Evolutionary conservation across 1,284 basidiomycete genomes (phyloP).

Genomic region (Ceraceosorus guamensis): DNA sequence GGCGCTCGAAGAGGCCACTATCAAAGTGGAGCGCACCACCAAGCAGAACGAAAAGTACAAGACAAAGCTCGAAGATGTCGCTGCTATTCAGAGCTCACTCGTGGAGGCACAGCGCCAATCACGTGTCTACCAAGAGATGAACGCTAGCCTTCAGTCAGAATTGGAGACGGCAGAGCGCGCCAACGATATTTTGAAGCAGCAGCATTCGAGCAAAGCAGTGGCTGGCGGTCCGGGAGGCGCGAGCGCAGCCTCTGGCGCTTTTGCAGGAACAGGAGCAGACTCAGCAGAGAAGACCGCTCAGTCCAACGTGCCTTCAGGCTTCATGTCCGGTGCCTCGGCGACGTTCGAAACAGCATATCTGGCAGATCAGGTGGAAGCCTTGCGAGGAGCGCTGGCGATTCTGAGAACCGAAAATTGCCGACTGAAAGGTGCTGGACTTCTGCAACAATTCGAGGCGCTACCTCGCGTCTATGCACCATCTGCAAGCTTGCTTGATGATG

Average conservation of each 20-base stretch:
- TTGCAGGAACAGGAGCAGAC: neutral
- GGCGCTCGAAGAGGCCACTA: constrained; percentile 73
- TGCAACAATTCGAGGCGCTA: constrained; percentile 69
- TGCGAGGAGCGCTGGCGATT: constrained; percentile 79
- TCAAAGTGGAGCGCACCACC: constrained; percentile 92
- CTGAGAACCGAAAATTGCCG: constrained; percentile 83
- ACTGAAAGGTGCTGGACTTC: constrained; percentile 78
- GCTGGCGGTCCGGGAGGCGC: constrained; percentile 4
- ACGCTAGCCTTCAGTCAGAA: constrained; percentile 84
- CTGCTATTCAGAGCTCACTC: constrained; percentile 72
- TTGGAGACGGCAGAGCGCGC: constrained; percentile 78
- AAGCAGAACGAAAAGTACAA: constrained; percentile 81
- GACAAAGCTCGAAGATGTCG: constrained; percentile 70
- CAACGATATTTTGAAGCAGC: constrained; percentile 69
- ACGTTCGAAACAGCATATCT: constrained; percentile 29
- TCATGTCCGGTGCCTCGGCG: constrained; percentile 9
- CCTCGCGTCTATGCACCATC: constrained; percentile 36
- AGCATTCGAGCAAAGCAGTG: constrained; percentile 23
- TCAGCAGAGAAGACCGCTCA: neutral
- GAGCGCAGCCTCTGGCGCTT: neutral
- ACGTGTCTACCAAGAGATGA: constrained; percentile 78
- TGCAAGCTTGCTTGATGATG: constrained; percentile 2
- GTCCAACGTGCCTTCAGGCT: neutral
- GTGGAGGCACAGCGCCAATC: constrained; percentile 76
- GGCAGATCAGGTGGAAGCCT: constrained; percentile 66